Conservation (phyloP, 73 alveolate genomes). For the Paramecium pentaurelia region DNA sequence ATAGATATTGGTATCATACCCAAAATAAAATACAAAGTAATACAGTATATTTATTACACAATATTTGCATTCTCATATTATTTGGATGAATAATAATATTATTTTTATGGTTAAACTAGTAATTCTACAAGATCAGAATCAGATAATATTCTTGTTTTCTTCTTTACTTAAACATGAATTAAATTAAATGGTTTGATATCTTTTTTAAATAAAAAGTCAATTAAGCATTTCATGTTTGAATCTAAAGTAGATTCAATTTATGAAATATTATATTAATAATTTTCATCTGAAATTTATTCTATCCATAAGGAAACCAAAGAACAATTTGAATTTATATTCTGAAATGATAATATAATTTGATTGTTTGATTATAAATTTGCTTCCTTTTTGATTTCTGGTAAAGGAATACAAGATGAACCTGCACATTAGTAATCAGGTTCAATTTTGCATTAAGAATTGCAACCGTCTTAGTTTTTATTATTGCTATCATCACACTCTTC, state of each 20-base stretch:
- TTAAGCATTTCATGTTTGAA: background rate
- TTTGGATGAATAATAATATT: background rate
- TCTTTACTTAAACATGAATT: background rate
- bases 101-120: background rate
- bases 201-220: background rate
- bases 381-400: background rate
- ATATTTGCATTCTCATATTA: background rate
- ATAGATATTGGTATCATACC: background rate
- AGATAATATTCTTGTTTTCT: background rate
- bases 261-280: background rate
- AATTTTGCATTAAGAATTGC: slow-evolving; percentile 39
- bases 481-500: slow-evolving; percentile 69
- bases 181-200: background rate
- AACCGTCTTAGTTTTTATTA: slow-evolving; percentile 29
- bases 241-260: background rate
- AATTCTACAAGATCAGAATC: background rate
- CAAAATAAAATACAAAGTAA: background rate
- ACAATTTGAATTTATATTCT: background rate
- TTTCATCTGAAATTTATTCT: background rate
- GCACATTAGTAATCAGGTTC: slow-evolving; percentile 40
- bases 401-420: background rate
- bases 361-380: background rate
- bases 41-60: background rate
- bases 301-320: background rate
- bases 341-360: background rate